Evolutionary conservation across 2,329 filamentous ascomycete species (phyloP), one percentile per base, ranked within the genome.

Genomic region (Arthrobotrys sphaeroides): DNA sequence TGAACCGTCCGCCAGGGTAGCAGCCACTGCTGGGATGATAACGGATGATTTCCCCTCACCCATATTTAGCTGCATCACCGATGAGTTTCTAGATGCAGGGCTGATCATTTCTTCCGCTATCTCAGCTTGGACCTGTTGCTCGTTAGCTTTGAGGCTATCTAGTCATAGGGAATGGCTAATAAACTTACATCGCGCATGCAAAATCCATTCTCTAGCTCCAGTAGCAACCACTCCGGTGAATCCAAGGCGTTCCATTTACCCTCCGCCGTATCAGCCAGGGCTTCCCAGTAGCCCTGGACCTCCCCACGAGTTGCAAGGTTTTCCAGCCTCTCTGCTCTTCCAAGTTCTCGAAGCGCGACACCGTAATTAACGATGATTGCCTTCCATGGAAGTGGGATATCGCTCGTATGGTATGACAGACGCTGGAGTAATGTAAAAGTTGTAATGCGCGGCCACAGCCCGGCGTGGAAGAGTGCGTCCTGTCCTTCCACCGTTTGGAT

Each of bases 21-120:
- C 82, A 0, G 87, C 86, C 0, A 90, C 86, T 38, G 91, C 88
- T 0, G 90, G 90, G 0, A 90, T 84, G 55, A 93, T 91, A 0
- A 91, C 87, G 0, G 89, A 90, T 0, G 88, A 88, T 77, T 91
- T 92, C 0, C 90, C 90, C 78, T 90, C 86, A 0, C 90, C 90
- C 89, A 92, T 92, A 77, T 90, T 91, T 1, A 92, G 80, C 78
- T 91, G 89, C 83, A 91, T 85, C 0, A 89, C 85, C 0, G 84
- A 80, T 77, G 89, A 90, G 0, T 79, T 26, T 0, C 78, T 80
- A 0, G 79, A 79, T 0, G 79, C 78, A 0, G 85, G 84, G 0
- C 78, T 59, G 1, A 84, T 85, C 87, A 92, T 91, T 18, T 85
- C 79, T 0, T 68, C 47, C 0, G 89, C 87, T 57, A 92, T 88